Evolutionary conservation across 1,284 basidiomycete genomes (phyloP), one percentile per base, ranked within the genome.

Genomic region (Microstroma glucosiphilum): DNA sequence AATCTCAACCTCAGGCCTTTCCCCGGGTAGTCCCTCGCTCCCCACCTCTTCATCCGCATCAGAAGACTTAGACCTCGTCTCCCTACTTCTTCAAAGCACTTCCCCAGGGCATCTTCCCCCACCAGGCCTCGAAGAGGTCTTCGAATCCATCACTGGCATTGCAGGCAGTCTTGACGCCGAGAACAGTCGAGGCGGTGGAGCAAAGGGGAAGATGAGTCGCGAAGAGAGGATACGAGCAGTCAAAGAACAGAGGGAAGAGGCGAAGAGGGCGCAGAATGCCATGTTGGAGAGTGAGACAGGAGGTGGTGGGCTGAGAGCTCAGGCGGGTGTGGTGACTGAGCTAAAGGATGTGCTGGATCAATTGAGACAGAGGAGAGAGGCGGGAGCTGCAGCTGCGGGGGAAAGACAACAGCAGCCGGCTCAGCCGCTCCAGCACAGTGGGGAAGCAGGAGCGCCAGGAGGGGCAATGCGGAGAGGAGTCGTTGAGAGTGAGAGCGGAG

Each of bases 41-140:
- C 30, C 30, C 30, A 4, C 30, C 30, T 48, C 43, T 6, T 17
- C 15, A 17, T 17, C 43, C 13, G 51, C n/a, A 17, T 54, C 51
- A 25, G 51, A 54, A 6, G 51, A 54, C 6, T 11, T 15, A 6
- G 21, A 23, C 51, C 60, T 68, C 11, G 59, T 60, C 3, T 58
- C 58, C 12, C 57, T 69, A 40, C 65, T 69, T 17, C 55, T 70
- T 19, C 59, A 65, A 23, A 70, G 69, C 4, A 69, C 75, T 1
- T 69, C 69, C 25, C 66, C 75, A 4, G 58, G 67, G 19, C 65
- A 64, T 3, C 64, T 77, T 11, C 73, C 75, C 21, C 68, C 69
- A 17, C 70, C 71, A 0, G 75, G 73, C 6, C 58, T 66, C 17
- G 75, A 77, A 30, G 69, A 77, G 51, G 69, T 77, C 43, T 77